Evolutionary conservation across 2,329 filamentous ascomycete species (phyloP).

Genomic region (Fusarium begoniae): DNA sequence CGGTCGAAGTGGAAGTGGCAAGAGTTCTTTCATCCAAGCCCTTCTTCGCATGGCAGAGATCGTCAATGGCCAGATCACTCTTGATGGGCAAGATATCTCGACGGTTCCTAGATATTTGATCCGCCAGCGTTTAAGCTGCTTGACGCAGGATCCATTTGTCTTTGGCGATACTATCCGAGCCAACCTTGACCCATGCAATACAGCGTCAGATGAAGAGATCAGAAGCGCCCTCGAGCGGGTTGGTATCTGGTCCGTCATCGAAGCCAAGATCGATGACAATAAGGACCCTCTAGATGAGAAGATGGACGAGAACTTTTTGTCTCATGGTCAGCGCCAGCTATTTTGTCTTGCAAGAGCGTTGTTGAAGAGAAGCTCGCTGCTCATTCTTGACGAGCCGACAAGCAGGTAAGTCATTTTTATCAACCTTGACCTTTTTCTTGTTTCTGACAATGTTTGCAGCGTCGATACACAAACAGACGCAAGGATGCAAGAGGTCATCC

Average conservation of each 20-base stretch:
- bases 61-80: slow-evolving; percentile 52
- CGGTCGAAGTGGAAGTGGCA: slow-evolving; percentile 56
- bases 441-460: slow-evolving; percentile 26
- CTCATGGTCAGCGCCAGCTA: slow-evolving; percentile 47
- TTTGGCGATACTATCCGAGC: slow-evolving; percentile 58
- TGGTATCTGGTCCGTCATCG: slow-evolving; percentile 55
- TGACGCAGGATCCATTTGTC: slow-evolving; percentile 64
- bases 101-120: slow-evolving; percentile 40
- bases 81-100: slow-evolving; percentile 56
- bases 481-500: slow-evolving; percentile 44
- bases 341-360: slow-evolving; percentile 47
- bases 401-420: slow-evolving; percentile 43
- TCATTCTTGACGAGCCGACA: slow-evolving; percentile 52
- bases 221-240: slow-evolving; percentile 57
- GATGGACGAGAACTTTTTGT: slow-evolving; percentile 49
- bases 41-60: slow-evolving; percentile 60
- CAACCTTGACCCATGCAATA: slow-evolving; percentile 59
- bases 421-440: neutral
- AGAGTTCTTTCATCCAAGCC: slow-evolving; percentile 53
- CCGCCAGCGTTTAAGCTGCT: slow-evolving; percentile 51
- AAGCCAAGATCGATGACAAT: slow-evolving; percentile 48
- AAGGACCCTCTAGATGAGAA: slow-evolving; percentile 45
- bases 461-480: slow-evolving; percentile 45
- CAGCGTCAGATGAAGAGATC: slow-evolving; percentile 53
- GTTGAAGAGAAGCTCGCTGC: slow-evolving; percentile 40